Percentiles rank a stretch among this genome's conserved stretches.
Conservation (phyloP, 306 rosid genomes). For the Rosa multiflora region DNA sequence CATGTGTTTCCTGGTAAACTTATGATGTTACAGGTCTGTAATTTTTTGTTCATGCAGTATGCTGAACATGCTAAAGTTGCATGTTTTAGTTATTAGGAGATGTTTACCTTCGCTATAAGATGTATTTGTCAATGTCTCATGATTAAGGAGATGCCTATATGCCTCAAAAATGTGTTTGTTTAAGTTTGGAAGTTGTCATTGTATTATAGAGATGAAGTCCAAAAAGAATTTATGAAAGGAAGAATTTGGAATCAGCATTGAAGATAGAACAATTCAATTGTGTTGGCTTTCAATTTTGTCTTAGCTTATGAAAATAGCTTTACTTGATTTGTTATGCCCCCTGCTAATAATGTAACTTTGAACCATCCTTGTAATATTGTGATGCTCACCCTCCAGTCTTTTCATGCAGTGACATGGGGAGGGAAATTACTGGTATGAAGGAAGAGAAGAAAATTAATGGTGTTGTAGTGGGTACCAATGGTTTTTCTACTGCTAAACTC, state of each 20-base stretch:
- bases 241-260: background rate
- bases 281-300: background rate
- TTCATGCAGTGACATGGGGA: slow-evolving; percentile 81
- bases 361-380: slow-evolving; percentile 8
- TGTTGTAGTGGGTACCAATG: slow-evolving; percentile 35
- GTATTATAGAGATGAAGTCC: background rate
- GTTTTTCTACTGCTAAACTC: slow-evolving; percentile 46
- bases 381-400: slow-evolving; percentile 25
- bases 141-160: slow-evolving; percentile 5
- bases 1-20: background rate
- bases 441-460: slow-evolving; percentile 52
- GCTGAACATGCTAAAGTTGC: background rate
- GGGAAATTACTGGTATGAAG: slow-evolving; percentile 72
- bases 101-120: background rate
- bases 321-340: background rate
- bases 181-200: background rate
- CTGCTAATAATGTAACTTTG: background rate
- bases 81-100: background rate
- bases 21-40: background rate
- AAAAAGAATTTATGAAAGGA: background rate
- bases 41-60: background rate
- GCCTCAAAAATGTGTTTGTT: background rate
- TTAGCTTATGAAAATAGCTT: background rate
- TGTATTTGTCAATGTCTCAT: slow-evolving; percentile 4
- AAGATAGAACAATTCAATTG: background rate